Base-by-base conservation (phyloP, 495 filamentous ascomycete genomes). In the Tuber indicum region DNA sequence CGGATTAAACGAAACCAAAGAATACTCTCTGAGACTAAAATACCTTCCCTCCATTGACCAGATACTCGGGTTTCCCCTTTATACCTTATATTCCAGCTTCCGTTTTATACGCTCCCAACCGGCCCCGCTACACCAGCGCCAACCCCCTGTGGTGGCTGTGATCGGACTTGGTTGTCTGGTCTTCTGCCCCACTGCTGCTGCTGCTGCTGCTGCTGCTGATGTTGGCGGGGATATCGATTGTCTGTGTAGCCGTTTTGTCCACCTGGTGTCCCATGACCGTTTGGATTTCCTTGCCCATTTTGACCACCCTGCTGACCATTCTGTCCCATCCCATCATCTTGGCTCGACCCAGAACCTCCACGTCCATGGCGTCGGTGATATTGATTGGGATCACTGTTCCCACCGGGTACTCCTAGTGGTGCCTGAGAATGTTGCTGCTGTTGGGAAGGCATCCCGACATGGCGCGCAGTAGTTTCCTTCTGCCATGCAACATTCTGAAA, bases 381-480 rank as follows among this genome's bases (percentile, higher is more conserved):
- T 23, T 80, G 78, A 62, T 76, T 80, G 49, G 78, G 77, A 41
- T 80, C 79, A 73, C 46, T 80, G 46, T 62, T 76, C 26, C 74
- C 71, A 21, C 52, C 71, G 1, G 72, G 78, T 8, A 62, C 32
- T 45, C 75, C 76, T 72, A 69, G 52, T 32, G 77, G 78, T 17
- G 74, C 73, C 46, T 80, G 76, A 58, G 75, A 49, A 42, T 70
- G 77, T 21, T 76, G 86, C 52, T 87, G 87, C 43, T 87, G 86
- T 52, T 85, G 77, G 10, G 84, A 81, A 32, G 89, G 88, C 14
- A 90, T 91, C 77, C 92, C 90, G 21, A 96, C 89, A 79, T 94
- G 92, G 41, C 92, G 89, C 41, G 92, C 94, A 44, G 91, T 93
- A 75, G 88, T 91, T 83, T 96, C 94, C 82, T 92, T 91, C 76